Conservation (phyloP, 164 flowering plant genomes). For the Liriodendron chinense region DNA sequence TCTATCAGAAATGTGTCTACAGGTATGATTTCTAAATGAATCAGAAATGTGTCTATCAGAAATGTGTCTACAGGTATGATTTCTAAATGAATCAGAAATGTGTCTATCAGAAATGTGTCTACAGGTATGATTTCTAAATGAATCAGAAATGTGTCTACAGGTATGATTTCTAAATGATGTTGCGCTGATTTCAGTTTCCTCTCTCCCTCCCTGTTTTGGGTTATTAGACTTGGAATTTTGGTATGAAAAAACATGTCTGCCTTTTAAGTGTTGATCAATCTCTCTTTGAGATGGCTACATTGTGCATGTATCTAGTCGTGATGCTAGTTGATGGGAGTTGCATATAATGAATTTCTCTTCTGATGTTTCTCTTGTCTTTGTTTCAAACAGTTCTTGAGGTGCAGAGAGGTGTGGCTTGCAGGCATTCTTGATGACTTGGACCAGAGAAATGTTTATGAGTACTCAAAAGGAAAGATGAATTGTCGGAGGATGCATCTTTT, state of each 20-base stretch:
- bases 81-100: too few species aligned
- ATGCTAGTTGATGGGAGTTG: background rate
- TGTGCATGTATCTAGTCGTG: background rate
- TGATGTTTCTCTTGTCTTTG: background rate
- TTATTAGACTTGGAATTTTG: background rate
- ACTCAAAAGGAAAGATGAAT: constrained; percentile 83
- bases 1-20: too few species aligned
- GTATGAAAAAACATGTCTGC: too few species aligned
- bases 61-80: too few species aligned
- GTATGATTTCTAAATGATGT: constrained; percentile 24
- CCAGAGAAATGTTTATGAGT: constrained; percentile 89
- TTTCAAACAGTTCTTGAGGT: constrained; percentile 75
- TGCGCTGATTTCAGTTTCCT: background rate
- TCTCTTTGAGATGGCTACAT: background rate
- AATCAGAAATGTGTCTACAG: constrained; percentile 95
- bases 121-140: too few species aligned
- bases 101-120: too few species aligned
- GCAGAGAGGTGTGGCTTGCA: constrained; percentile 93
- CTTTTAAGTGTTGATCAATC: too few species aligned
- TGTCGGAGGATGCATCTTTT: constrained; percentile 90
- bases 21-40: too few species aligned
- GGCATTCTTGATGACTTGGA: constrained; percentile 94
- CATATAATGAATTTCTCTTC: background rate
- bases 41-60: too few species aligned
- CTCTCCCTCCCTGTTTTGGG: background rate